Evolutionary conservation across 1,284 basidiomycete species (phyloP), one percentile per base, ranked within the genome.

Genomic region (Uromyces viciae-fabae): DNA sequence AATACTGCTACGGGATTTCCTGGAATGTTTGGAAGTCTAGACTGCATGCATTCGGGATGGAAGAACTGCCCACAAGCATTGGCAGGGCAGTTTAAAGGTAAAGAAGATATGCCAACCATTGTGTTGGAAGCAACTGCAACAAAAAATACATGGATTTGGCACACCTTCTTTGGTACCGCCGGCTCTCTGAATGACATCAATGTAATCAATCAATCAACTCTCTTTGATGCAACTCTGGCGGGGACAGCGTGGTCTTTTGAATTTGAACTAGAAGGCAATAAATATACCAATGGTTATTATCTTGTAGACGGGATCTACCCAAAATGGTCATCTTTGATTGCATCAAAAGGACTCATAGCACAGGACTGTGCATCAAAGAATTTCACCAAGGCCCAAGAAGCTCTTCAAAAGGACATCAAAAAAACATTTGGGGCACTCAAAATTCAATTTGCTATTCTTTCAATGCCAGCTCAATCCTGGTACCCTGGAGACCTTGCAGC

Each of bases 151-250:
- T 66, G 60, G 49, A 64, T 77, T 28, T 77, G 75, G 75, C 58
- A 77, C 25, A 31, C 42, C 1, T 77, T 77, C 22, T 77, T 77
- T 68, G 58, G 75, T 2, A 52, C 62, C 3, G 40, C 75, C 0
- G 75, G 58, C 9, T 22, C 60, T 49, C 62, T 77, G 14, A 68
- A 77, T 28, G 43, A 77, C 46, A 77, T 77, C 42, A 77, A 77
- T 40, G 49, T 77, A 9, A n/a, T 77, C 0, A 22, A 77, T 0
- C 9, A 14, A 3, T 49, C 42, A 14, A 28, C 42, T 8, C 62
- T 77, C 0, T 77, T 66, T 46, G 40, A 52, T 17, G 42, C 60
- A 43, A 28, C 43, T 2, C 28, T 66, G 3, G 62, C 40, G 28
- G 60, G 60, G 22, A 66, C 31, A 1, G 38, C 40, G 11, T 46